phyloP scores from a whole-genome alignment of 345 rosid genomes.

The Leavenworthia alabamica region DNA sequence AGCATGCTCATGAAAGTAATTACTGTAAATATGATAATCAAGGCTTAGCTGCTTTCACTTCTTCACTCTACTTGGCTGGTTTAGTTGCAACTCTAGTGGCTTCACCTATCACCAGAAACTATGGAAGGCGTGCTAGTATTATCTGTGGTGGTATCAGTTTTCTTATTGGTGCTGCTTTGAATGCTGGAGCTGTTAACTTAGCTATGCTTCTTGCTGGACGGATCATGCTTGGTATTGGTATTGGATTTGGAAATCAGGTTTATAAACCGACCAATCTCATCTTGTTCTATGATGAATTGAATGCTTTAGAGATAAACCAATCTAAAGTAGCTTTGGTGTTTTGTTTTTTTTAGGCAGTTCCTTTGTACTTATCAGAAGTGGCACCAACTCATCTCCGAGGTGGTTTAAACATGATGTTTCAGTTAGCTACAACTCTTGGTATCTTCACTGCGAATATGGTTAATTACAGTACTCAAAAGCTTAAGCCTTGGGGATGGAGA shows the following conservation, averaged over 20 bases:
- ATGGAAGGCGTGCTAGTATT: conserved; percentile 79
- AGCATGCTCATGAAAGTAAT: conserved; percentile 74
- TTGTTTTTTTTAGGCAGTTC: conserved; percentile 54
- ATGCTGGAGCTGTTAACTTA: conserved; percentile 60
- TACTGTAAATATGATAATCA: conserved; percentile 87
- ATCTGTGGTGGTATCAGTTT: conserved; percentile 81
- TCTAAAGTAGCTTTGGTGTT: neutral
- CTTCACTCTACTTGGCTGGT: conserved; percentile 89
- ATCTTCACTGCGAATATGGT: conserved; percentile 92
- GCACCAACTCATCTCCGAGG: conserved; percentile 95
- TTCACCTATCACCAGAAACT: conserved; percentile 61
- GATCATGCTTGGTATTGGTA: conserved; percentile 87
- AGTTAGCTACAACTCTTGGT: conserved; percentile 80
- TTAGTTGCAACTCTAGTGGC: conserved; percentile 74
- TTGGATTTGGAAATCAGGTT: conserved; percentile 99
- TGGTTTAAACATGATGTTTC: conserved; percentile 90
- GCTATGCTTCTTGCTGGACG: conserved; percentile 78
- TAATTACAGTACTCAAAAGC: conserved; percentile 74
- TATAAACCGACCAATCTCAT: neutral
- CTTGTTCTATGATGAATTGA: neutral
- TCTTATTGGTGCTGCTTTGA: conserved; percentile 59
- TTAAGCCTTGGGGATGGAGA: conserved; percentile 93
- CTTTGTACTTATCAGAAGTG: conserved; percentile 82
- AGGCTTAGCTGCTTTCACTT: conserved; percentile 77
- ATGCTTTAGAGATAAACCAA: neutral